These are phyloP conservation scores for Thermochaetoides thermophila DNA, from an alignment of 495 filamentous ascomycete species.

Conservation along the genomic window DNA sequence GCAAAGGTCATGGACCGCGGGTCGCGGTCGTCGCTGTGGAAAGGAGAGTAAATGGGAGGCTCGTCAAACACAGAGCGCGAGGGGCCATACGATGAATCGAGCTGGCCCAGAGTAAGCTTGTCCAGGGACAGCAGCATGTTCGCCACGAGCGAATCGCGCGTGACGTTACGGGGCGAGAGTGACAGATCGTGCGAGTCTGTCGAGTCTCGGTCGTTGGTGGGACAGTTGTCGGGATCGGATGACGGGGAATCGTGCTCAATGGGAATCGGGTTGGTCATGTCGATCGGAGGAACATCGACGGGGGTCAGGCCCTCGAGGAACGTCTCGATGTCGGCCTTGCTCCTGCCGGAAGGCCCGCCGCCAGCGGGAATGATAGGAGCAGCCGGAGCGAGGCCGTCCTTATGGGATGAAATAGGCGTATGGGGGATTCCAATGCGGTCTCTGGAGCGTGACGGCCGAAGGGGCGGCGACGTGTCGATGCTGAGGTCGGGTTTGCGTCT, in stretches of 20 bases:
- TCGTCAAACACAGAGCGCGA: constrained; percentile 17
- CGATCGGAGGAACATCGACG: constrained; percentile 17
- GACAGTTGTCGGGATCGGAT: constrained; percentile 17
- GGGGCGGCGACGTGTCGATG: constrained; percentile 14
- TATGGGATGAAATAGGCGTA: neutral
- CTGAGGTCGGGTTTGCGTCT: constrained; percentile 15
- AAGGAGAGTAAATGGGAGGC: constrained; percentile 12
- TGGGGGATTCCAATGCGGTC: neutral
- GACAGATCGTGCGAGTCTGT: constrained; percentile 85
- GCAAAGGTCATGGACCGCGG: constrained; percentile 20
- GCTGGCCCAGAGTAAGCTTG: constrained; percentile 48
- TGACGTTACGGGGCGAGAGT: constrained; percentile 55
- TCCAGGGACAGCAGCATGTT: constrained; percentile 87
- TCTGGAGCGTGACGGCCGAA: neutral
- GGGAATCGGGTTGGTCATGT: constrained; percentile 15
- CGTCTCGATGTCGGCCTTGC: constrained; percentile 22
- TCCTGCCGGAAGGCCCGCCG: constrained; percentile 9
- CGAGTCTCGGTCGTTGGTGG: constrained; percentile 16
- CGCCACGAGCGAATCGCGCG: constrained; percentile 75
- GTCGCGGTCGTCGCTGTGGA: constrained; percentile 21
- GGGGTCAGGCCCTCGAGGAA: constrained; percentile 21
- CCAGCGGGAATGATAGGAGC: constrained; percentile 8
- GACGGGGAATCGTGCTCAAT: constrained; percentile 19
- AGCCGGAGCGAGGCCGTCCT: too few species aligned
- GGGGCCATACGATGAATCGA: constrained; percentile 14